Percentiles rank a stretch among this genome's conserved stretches.
These are phyloP conservation scores for Coprinellus micaceus DNA, from an alignment of 768 basidiomycete genomes.

Conservation along the genomic window DNA sequence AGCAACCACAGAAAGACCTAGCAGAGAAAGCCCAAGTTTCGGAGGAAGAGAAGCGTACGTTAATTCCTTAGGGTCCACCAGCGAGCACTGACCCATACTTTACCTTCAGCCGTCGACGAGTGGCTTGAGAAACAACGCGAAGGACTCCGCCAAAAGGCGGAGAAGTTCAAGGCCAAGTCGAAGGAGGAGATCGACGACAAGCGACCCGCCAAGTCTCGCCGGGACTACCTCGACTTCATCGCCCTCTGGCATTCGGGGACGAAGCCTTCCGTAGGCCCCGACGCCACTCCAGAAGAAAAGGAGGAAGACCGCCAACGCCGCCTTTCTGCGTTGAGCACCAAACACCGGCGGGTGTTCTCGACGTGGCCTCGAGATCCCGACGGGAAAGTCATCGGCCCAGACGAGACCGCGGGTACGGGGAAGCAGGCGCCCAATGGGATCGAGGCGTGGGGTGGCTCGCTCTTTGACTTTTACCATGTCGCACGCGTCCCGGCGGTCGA, in stretches of 20 bases:
- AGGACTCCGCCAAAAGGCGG: neutral
- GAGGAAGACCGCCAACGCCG: neutral
- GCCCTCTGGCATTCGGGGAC: neutral
- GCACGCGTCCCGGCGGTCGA: constrained; percentile 17
- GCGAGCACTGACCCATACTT: too few species aligned
- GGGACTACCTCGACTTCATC: neutral
- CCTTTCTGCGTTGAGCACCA: neutral
- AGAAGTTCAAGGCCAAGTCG: neutral
- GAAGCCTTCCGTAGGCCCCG: neutral
- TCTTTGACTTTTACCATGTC: constrained; percentile 38
- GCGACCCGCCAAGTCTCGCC: neutral
- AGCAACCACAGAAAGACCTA: too few species aligned
- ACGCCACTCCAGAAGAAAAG: neutral
- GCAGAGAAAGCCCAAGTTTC: too few species aligned
- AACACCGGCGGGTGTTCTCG: neutral
- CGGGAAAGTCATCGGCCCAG: neutral
- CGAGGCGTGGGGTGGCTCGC: constrained; percentile 39
- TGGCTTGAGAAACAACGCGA: neutral
- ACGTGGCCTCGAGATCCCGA: neutral
- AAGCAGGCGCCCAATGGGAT: constrained; percentile 15
- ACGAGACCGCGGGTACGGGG: neutral
- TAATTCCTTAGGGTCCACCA: too few species aligned
- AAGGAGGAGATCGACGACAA: neutral
- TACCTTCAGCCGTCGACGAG: too few species aligned
- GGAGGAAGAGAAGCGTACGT: too few species aligned